phyloP scores from a whole-genome alignment of 2,329 filamentous ascomycete species.

The Myriosclerotinia curreyana region DNA sequence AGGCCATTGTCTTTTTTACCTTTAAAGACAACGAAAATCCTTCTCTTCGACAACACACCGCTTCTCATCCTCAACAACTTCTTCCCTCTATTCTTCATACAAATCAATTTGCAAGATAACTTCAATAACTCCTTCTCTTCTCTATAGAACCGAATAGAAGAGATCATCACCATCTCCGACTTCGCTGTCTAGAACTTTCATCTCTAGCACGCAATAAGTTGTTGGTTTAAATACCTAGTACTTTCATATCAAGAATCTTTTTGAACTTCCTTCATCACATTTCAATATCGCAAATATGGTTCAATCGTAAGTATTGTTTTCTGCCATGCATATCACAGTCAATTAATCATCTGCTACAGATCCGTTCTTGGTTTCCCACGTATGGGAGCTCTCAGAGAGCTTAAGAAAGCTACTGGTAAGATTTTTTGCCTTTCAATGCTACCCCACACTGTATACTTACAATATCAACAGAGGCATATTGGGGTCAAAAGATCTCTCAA shows the following conservation, averaged over 20 bases:
- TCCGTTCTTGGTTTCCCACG: slow-evolving; percentile 96
- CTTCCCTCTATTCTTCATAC: neutral
- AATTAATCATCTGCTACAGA: slow-evolving; percentile 30
- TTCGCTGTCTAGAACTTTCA: slow-evolving; percentile 19
- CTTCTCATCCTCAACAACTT: slow-evolving; percentile 7
- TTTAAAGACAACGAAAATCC: neutral
- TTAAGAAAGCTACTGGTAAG: slow-evolving; percentile 87
- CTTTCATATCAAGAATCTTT: neutral
- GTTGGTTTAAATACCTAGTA: neutral
- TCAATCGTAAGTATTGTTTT: slow-evolving; percentile 51
- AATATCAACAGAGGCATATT: slow-evolving; percentile 72
- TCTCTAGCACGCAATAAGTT: slow-evolving; percentile 17
- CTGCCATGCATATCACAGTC: slow-evolving; percentile 18
- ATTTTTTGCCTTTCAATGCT: neutral
- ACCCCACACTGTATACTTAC: slow-evolving; percentile 22
- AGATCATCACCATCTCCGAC: slow-evolving; percentile 10
- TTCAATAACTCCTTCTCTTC: neutral
- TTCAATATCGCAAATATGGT: slow-evolving; percentile 49
- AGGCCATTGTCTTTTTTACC: neutral
- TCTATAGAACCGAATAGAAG: slow-evolving; percentile 15
- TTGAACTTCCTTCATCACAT: slow-evolving; percentile 15
- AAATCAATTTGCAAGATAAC: neutral
- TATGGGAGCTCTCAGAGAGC: slow-evolving; percentile 96
- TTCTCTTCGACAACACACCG: slow-evolving; percentile 20
- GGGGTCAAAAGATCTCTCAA: slow-evolving; percentile 91